Conservation (phyloP, 1,284 basidiomycete species). For the Mycena sp. region DNA sequence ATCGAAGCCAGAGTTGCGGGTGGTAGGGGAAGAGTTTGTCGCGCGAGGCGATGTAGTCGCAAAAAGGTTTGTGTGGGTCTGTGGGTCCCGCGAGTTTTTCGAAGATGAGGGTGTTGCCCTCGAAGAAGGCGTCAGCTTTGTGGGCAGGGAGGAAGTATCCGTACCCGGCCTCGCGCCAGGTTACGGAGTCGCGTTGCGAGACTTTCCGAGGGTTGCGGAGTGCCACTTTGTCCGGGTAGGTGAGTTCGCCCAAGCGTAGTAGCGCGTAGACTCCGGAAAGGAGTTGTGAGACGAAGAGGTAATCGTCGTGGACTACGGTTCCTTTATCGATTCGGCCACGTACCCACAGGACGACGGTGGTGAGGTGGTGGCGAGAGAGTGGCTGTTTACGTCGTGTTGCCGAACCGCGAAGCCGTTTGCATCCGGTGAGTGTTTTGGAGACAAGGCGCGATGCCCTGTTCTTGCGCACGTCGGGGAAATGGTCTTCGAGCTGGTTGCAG, state of each 20-base stretch:
- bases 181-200: neutral
- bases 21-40: no score
- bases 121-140: no score
- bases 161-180: neutral
- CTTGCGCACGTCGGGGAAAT: constrained; percentile 44
- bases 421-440: constrained; percentile 42
- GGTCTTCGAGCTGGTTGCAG: no score
- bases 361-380: constrained; percentile 30
- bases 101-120: constrained; percentile 40
- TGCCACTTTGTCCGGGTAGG: neutral
- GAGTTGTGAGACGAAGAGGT: constrained; percentile 28
- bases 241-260: constrained; percentile 40
- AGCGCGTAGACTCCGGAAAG: constrained; percentile 39
- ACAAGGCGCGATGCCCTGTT: constrained; percentile 33
- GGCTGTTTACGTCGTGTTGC: constrained; percentile 39
- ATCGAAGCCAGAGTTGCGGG: no score
- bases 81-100: constrained; percentile 34
- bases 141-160: constrained; percentile 41
- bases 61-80: neutral
- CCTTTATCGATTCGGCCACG: neutral
- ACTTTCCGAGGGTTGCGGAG: constrained; percentile 34
- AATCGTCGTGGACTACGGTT: constrained; percentile 24
- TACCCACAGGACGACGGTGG: neutral
- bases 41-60: constrained; percentile 14
- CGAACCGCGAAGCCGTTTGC: no score